Evolutionary conservation across 2,329 filamentous ascomycete species (phyloP), one percentile per base, ranked within the genome.

Genomic region (Paraphaeosphaeria minitans): DNA sequence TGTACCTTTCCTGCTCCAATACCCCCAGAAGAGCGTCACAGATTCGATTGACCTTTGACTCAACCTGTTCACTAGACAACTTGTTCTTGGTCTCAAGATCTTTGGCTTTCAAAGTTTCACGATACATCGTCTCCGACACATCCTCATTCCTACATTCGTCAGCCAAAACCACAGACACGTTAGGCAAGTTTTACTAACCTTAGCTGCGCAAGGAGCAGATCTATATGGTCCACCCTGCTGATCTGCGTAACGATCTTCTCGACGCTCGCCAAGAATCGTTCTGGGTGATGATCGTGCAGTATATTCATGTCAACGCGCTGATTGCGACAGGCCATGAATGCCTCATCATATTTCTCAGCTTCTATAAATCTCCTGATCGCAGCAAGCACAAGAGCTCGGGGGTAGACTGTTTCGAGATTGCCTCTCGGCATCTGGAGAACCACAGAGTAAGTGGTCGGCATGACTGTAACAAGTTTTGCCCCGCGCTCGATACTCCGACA

Each of bases 301-400:
- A 99, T 94, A 71, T 99, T 99, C 90, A 98, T 93, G 71, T 99
- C 95, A 0, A 99, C 95, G 66, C 96, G 87, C 74, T 99, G 96
- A 22, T 89, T 94, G 52, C 95, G 88, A 74, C 95, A 98, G 62
- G 92, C 89, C 22, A 90, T 81, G 73, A 97, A 99, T 0, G 95
- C 95, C 53, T 86, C 87, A 50, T 85, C 86, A 71, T 97, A 99
- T 68, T 95, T 87, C 74, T 90, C 91, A 33, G 85, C 82, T 55
- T 93, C 89, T 53, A 99, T 91, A 53, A 90, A 87, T 51, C 86
- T 85, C 49, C 95, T 87, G 56, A 99, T 96, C 27, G 93, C 93
- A 1, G 93, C 92, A 50, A 99, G 82, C 0, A 99, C 94, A 78
- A 99, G 89, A 14, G 94, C 94, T 59, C 95, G 86, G 16, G 95